Evolutionary conservation across 2,329 filamentous ascomycete genomes (phyloP).

Genomic region (Sarocladium brachiariae): DNA sequence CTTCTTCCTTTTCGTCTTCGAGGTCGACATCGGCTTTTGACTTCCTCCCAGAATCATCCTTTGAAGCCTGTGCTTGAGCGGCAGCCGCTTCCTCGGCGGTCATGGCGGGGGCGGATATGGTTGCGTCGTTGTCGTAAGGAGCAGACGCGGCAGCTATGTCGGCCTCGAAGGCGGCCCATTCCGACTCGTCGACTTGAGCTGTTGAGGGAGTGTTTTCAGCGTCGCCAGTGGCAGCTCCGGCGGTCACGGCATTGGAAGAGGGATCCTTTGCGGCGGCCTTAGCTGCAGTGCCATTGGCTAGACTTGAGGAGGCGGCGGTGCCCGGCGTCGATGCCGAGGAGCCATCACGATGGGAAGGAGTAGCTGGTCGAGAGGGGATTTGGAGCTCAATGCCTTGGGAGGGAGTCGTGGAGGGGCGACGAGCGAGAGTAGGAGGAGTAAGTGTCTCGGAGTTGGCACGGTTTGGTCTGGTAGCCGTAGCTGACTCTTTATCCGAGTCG

Average conservation of each 20-base stretch:
- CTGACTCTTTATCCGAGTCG: constrained; percentile 15
- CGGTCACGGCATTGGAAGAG: background rate
- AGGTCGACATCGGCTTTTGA: constrained; percentile 48
- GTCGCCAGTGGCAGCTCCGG: constrained; percentile 10
- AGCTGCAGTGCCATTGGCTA: background rate
- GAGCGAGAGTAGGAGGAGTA: constrained; percentile 36
- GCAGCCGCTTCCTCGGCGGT: constrained; percentile 56
- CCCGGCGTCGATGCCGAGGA: constrained; percentile 35
- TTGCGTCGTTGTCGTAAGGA: constrained; percentile 39
- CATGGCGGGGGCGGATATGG: constrained; percentile 64
- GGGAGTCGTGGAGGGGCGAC: constrained; percentile 45
- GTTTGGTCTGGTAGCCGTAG: constrained; percentile 13
- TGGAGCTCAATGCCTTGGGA: constrained; percentile 52
- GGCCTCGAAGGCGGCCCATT: constrained; percentile 83
- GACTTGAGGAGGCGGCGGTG: background rate
- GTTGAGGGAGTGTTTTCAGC: constrained; percentile 10
- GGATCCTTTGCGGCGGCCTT: background rate
- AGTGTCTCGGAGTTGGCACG: constrained; percentile 8
- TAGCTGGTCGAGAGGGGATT: constrained; percentile 58
- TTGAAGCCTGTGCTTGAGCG: constrained; percentile 44
- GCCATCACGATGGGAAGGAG: constrained; percentile 39
- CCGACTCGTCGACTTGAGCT: constrained; percentile 55
- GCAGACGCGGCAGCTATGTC: constrained; percentile 55
- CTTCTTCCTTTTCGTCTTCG: constrained; percentile 68
- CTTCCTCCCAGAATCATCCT: constrained; percentile 37